Evolutionary conservation across 768 basidiomycete species (phyloP).

Genomic region (Hericium rajendrae): DNA sequence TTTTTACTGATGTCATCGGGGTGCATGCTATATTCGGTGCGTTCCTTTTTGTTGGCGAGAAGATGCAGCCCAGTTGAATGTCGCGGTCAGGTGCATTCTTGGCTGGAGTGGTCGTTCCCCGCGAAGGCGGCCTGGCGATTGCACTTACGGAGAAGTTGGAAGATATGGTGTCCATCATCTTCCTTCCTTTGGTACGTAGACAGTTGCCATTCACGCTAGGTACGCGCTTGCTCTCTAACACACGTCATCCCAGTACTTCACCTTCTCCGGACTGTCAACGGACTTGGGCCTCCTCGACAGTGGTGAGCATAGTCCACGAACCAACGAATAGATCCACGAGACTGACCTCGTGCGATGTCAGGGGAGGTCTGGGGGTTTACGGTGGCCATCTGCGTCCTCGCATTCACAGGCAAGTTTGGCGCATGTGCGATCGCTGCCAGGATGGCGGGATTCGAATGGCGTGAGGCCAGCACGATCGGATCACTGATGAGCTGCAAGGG

Average conservation of each 20-base stretch:
- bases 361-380: conserved; percentile 86
- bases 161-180: conserved; percentile 86
- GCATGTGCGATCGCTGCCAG: conserved; percentile 70
- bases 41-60: conserved; percentile 4
- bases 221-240: not conserved
- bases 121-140: conserved; percentile 80
- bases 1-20: conserved; percentile 90
- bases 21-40: conserved; percentile 85
- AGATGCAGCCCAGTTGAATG: not conserved
- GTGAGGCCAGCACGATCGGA: conserved; percentile 80
- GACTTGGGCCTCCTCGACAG: conserved; percentile 76
- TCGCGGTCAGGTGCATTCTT: conserved; percentile 62
- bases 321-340: not conserved
- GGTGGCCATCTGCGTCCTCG: conserved; percentile 64
- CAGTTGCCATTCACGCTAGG: too few relatives aligned
- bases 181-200: conserved; percentile 65
- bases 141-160: conserved; percentile 93
- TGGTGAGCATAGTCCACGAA: conserved; percentile 31
- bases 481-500: conserved; percentile 95
- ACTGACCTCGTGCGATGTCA: conserved; percentile 14
- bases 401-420: conserved; percentile 84
- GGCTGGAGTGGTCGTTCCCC: conserved; percentile 72
- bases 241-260: conserved; percentile 60
- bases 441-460: conserved; percentile 60
- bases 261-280: conserved; percentile 83